Base-by-base conservation (phyloP, 495 filamentous ascomycete genomes). In the Hypoxylon perforatum region DNA sequence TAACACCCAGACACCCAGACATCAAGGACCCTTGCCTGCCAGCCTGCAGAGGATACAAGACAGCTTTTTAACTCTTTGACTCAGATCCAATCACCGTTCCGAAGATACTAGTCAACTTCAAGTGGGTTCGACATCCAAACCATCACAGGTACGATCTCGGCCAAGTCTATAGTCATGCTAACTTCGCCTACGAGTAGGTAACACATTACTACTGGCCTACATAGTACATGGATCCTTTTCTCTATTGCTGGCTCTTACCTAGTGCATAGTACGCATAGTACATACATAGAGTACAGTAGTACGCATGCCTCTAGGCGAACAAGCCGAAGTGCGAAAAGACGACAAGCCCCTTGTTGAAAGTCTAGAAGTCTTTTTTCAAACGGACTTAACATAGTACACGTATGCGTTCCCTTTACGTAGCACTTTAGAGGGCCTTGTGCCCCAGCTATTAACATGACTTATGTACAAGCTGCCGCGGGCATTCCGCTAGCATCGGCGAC, bases 131-230 rank as follows among this genome's bases (percentile, higher is more conserved):
- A 25, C 47, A 63, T 55, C 53, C 60, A 58, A 33, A 60, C 60
- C 49, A 62, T 63, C 59, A 68, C 59, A 69, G 65, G 65, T 64
- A 64, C 65, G 49, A 69, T 69, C 65, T 69, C 38, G 65, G 49
- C 55, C 60, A 69, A 56, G 58, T 63, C 48, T 59, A 63, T 59
- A 67, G 11, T 33, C 30, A 33, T 33, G 30, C 30, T 33, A 33
- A 33, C 44, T 10, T 28, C 21, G 15, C 57, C 49, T 61, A 33
- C 57, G 44, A n/a, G 38, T 42, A 44, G 30, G 15, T 18, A 44
- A 10, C 17, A 44, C 8, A 18, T 17, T 18, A n/a, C 39, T 42
- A 17, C 38, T 44, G 11, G 41, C 41, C 41, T 19, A 19, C 38
- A 41, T 33, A 33, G 38, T 17, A 41, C 41, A 44, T 44, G 41